phyloP scores from a whole-genome alignment of 2,329 filamentous ascomycete species.

The Fusarium buxicola region DNA sequence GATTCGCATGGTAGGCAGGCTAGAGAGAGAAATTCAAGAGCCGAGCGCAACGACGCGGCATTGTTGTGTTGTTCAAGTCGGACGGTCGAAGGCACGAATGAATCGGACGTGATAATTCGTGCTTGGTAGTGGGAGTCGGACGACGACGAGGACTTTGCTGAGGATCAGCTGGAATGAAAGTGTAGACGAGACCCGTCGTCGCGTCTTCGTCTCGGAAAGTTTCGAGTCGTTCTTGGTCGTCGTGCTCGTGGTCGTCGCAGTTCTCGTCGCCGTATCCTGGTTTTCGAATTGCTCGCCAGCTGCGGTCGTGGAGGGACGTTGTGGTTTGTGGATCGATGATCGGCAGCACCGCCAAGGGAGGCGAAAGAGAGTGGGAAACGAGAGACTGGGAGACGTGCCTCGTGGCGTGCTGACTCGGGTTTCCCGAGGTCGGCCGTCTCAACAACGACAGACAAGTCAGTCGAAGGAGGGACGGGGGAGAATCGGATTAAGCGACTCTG shows the following conservation, averaged over 20 bases:
- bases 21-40: constrained; percentile 36
- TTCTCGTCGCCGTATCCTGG: constrained; percentile 5
- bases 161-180: not conserved
- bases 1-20: constrained; percentile 74
- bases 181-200: constrained; percentile 7
- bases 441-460: constrained; percentile 1
- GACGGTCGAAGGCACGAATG: constrained; percentile 19
- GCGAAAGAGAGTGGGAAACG: constrained; percentile 24
- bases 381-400: constrained; percentile 10
- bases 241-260: constrained; percentile 10
- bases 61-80: constrained; percentile 37
- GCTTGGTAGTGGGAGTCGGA: constrained; percentile 5
- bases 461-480: not conserved
- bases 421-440: constrained; percentile 21
- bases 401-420: constrained; percentile 36
- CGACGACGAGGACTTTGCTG: not conserved
- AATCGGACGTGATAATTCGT: constrained; percentile 9
- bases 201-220: constrained; percentile 9
- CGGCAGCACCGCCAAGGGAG: constrained; percentile 39
- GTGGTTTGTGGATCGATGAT: constrained; percentile 39
- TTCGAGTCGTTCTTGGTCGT: constrained; percentile 4
- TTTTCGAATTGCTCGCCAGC: constrained; percentile 9
- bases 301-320: constrained; percentile 26
- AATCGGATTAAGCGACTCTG: constrained; percentile 1
- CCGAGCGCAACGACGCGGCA: constrained; percentile 43